Evolutionary conservation across 1,284 basidiomycete species (phyloP).

Genomic region (Trichosporon ovoides): DNA sequence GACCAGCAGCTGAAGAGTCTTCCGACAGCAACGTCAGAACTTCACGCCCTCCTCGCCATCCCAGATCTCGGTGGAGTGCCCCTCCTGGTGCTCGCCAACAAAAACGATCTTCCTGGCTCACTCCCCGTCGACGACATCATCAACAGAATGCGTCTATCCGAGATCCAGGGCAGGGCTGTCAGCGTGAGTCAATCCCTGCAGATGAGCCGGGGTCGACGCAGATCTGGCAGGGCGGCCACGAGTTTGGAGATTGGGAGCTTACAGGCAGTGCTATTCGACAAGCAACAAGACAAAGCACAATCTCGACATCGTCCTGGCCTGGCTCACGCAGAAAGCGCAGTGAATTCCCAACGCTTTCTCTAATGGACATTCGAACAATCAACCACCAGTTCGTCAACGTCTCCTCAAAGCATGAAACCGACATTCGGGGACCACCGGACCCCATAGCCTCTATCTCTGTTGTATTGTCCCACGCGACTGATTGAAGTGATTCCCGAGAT

Average conservation of each 20-base stretch:
- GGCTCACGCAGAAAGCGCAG: slow-evolving; percentile 46
- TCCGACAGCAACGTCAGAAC: slow-evolving; percentile 79
- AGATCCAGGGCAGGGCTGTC: slow-evolving; percentile 74
- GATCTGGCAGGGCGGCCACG: background rate
- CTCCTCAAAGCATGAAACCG: background rate
- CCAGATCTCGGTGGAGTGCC: slow-evolving; percentile 72
- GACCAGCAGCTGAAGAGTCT: slow-evolving; percentile 64
- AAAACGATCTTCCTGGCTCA: slow-evolving; percentile 81
- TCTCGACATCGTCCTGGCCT: slow-evolving; percentile 55
- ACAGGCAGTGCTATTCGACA: slow-evolving; percentile 37
- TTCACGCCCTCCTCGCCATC: slow-evolving; percentile 77
- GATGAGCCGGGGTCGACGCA: background rate
- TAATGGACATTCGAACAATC: background rate
- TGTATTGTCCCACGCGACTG: no score
- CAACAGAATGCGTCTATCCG: slow-evolving; percentile 69
- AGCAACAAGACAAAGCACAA: slow-evolving; percentile 94
- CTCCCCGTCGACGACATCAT: slow-evolving; percentile 83
- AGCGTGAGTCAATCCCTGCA: slow-evolving; percentile 59
- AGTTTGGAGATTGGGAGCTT: background rate
- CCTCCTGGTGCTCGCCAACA: slow-evolving; percentile 88
- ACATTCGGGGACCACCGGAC: no score
- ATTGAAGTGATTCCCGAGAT: no score
- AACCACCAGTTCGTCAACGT: background rate
- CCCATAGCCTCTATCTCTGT: no score
- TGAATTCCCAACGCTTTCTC: slow-evolving; percentile 6